Evolutionary conservation across 2,329 filamentous ascomycete species (phyloP).

Genomic region (Aspergillus piperis): DNA sequence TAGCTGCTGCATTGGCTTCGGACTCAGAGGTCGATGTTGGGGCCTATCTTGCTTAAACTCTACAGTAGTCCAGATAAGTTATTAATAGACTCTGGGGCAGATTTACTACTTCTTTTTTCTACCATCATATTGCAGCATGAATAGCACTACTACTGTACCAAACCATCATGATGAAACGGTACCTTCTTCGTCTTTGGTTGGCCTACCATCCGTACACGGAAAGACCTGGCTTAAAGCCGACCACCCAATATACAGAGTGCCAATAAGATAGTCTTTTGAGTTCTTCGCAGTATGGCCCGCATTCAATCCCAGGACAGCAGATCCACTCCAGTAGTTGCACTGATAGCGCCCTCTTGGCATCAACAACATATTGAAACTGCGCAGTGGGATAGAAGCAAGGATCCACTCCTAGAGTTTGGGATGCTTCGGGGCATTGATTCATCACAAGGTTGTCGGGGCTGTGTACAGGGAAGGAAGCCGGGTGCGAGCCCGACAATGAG

Average conservation of each 20-base stretch:
- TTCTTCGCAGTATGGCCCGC: not conserved
- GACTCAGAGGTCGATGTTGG: not conserved
- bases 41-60: slow-evolving; percentile 6
- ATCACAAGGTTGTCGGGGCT: not conserved
- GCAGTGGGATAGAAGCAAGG: slow-evolving; percentile 1
- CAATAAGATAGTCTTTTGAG: not conserved
- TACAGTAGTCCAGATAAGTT: slow-evolving; percentile 7
- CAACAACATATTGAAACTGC: not conserved
- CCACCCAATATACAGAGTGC: no score
- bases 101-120: not conserved
- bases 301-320: not conserved
- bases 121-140: not conserved
- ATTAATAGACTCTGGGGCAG: slow-evolving; percentile 3
- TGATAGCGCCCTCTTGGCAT: not conserved
- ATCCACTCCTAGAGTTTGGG: not conserved
- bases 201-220: not conserved
- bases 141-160: no score
- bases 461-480: not conserved
- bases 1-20: slow-evolving; percentile 6
- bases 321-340: not conserved
- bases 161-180: no score
- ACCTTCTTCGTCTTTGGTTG: no score
- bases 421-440: not conserved
- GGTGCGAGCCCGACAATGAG: not conserved
- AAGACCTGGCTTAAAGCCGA: not conserved